Conservation (phyloP, 768 basidiomycete genomes). For the Chalciporus chontae region DNA sequence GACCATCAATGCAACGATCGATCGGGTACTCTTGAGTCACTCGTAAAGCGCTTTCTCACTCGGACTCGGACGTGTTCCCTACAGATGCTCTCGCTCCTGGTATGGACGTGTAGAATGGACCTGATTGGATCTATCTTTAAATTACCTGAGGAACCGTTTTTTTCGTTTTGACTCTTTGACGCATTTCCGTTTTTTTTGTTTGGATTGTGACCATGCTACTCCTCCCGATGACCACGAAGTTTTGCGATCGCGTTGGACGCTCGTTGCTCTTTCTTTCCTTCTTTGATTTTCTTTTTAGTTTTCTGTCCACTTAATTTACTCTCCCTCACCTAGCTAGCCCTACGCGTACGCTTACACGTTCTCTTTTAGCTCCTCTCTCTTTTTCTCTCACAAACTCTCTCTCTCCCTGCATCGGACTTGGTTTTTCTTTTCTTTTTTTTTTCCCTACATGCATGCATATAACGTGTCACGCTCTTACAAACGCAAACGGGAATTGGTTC, state of each 20-base stretch:
- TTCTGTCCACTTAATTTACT: not conserved
- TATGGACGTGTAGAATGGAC: constrained; percentile 18
- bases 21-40: constrained; percentile 60
- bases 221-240: not conserved
- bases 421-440: not conserved
- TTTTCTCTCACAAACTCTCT: too few species aligned
- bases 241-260: constrained; percentile 10
- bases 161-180: constrained; percentile 6
- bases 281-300: not conserved
- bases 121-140: constrained; percentile 18
- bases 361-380: not conserved
- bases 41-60: constrained; percentile 7
- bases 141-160: constrained; percentile 11
- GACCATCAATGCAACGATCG: constrained; percentile 76
- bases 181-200: not conserved
- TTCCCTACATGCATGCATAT: not conserved
- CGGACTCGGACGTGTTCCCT: not conserved
- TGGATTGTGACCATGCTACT: not conserved
- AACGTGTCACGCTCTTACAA: too few species aligned
- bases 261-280: constrained; percentile 8
- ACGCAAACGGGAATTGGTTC: too few species aligned
- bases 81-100: not conserved
- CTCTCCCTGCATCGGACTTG: constrained; percentile 4
- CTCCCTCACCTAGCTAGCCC: not conserved
- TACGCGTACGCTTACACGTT: not conserved